Base-by-base conservation (phyloP, 1,139 yeast genomes). In the Zygotorulaspora mrakii region DNA sequence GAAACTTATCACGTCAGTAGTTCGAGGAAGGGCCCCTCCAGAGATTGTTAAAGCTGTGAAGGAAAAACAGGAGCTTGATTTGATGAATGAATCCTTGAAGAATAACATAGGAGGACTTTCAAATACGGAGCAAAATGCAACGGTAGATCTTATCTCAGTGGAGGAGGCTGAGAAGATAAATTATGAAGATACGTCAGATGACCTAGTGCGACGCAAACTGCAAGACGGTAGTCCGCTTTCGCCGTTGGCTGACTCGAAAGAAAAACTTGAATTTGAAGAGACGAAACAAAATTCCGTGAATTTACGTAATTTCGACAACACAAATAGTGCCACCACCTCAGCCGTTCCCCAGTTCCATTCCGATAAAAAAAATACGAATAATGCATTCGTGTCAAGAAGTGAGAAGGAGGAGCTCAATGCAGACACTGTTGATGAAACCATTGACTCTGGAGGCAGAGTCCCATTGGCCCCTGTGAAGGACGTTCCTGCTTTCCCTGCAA, bases 1-100 rank as follows among this genome's bases (percentile, higher is more conserved):
- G 50, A 86, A 85, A 56, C 74, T 89, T 32, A 82, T 84, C 33
- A 80, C 94, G 0, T 80, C 79, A 50, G 83, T 82, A 7, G 87
- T 80, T 1, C 65, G 85, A 49, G 82, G 81, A 3, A 54, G 52
- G 33, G 65, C 65, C 3, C 42, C 56, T 1, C 56, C 53, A 12
- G 53, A 47, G 17, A 55, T 61, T 18, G 48, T 48, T 2, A 47
- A 46, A 23, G 66, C 65, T 3, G 64, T 62, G 4, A 54, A 60
- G 35, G 62, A 55, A 35, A 57, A 57, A 32, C 57, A 61, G 35
- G 55, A 59, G 39, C 56, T 59, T 13, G 55, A 49, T 25, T 35
- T 61, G 18, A 46, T 53, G 24, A 43, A 33, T 10, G 46, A 32
- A 25, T 25, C 39, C 28, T 27, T 43, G 17, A 39, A 27, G 17